Evolutionary conservation across 805 yeast species (phyloP).

Genomic region (Metschnikowia hibisci): DNA sequence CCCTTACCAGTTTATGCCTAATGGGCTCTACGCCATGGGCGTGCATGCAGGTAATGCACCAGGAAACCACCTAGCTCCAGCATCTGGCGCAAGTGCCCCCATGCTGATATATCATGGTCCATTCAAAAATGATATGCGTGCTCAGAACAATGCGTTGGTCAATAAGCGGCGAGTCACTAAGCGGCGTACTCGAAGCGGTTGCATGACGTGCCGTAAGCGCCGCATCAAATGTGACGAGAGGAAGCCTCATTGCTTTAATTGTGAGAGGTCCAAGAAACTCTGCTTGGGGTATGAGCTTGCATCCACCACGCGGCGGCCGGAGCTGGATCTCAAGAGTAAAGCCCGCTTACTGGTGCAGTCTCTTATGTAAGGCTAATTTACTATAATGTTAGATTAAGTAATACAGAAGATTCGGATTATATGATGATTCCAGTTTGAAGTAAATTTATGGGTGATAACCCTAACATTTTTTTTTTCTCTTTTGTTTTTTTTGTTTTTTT

Average conservation of each 20-base stretch:
- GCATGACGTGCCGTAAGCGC: conserved; percentile 67
- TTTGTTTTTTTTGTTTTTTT: too few relatives aligned
- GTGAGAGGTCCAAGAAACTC: conserved; percentile 58
- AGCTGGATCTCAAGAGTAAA: neutral
- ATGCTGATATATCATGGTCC: neutral
- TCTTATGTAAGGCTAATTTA: neutral
- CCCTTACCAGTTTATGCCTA: neutral
- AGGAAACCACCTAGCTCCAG: neutral
- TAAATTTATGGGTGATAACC: too few relatives aligned
- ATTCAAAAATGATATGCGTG: neutral
- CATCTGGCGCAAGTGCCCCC: neutral
- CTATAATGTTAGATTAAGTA: too few relatives aligned
- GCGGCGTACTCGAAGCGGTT: conserved; percentile 69
- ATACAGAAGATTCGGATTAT: too few relatives aligned
- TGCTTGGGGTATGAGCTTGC: conserved; percentile 63
- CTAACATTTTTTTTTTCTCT: too few relatives aligned
- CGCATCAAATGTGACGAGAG: conserved; percentile 75
- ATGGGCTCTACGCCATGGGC: neutral
- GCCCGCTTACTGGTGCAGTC: conserved; percentile 5
- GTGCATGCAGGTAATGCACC: neutral
- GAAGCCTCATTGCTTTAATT: conserved; percentile 65
- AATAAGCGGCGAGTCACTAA: conserved; percentile 45
- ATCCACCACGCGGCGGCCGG: neutral
- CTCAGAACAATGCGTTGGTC: conserved; percentile 28
- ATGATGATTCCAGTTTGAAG: too few relatives aligned